Evolutionary conservation across 106 monocot genomes (phyloP).

Genomic region (Dioscorea zingiberensis): DNA sequence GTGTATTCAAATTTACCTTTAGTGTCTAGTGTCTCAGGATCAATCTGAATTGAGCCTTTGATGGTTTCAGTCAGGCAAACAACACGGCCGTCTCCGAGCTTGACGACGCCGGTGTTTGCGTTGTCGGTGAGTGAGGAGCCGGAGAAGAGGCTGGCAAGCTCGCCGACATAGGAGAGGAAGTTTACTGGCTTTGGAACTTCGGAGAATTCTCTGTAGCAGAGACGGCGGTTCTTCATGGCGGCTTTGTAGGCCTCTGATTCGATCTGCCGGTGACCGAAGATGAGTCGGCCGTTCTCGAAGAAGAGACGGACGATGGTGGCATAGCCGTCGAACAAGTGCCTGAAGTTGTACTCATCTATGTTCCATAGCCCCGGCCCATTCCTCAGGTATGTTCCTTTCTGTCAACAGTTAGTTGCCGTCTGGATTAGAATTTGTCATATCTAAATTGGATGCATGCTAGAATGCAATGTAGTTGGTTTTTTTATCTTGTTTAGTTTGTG

Average conservation of each 20-base stretch:
- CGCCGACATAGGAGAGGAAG: constrained; percentile 60
- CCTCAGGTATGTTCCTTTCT: constrained; percentile 87
- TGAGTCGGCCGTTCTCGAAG: constrained; percentile 50
- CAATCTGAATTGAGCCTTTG: constrained; percentile 77
- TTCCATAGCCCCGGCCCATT: constrained; percentile 95
- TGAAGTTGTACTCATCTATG: constrained; percentile 75
- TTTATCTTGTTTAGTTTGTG: background rate
- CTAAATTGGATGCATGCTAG: background rate
- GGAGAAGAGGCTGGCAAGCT: constrained; percentile 76
- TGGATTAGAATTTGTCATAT: background rate
- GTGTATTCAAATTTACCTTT: constrained; percentile 73
- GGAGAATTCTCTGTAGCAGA: constrained; percentile 94
- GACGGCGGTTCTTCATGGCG: constrained; percentile 44
- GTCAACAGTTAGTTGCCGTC: background rate
- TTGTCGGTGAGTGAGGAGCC: constrained; percentile 93
- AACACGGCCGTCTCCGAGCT: constrained; percentile 87
- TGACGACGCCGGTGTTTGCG: constrained; percentile 86
- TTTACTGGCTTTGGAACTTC: constrained; percentile 48
- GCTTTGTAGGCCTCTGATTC: constrained; percentile 89
- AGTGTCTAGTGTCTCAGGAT: constrained; percentile 75
- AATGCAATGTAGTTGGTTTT: background rate
- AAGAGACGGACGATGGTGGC: constrained; percentile 77
- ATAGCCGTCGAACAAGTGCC: constrained; percentile 96
- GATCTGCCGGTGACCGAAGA: constrained; percentile 70
- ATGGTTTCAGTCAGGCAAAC: constrained; percentile 90